These are phyloP conservation scores for Pulveroboletus frians DNA, from an alignment of 768 basidiomycete genomes.

Conservation along the genomic window DNA sequence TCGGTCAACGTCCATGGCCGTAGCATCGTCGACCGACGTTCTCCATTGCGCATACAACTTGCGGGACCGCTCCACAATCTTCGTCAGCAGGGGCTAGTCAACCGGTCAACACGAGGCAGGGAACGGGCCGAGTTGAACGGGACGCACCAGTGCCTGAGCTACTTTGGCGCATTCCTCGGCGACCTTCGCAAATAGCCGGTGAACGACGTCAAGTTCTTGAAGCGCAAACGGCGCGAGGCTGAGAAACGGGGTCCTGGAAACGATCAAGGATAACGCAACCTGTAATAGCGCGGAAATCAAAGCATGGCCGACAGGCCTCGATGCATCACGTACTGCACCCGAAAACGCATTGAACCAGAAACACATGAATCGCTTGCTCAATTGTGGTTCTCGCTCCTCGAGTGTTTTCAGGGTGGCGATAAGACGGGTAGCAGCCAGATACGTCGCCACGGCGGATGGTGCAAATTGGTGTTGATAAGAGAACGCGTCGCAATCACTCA, in stretches of 20 bases:
- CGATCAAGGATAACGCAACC: conserved; percentile 63
- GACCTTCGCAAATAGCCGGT: conserved; percentile 52
- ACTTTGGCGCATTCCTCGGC: conserved; percentile 57
- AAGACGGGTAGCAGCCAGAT: conserved; percentile 52
- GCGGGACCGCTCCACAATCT: conserved; percentile 48
- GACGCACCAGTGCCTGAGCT: conserved; percentile 51
- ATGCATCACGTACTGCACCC: conserved; percentile 48
- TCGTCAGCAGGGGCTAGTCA: conserved; percentile 50
- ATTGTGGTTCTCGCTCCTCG: conserved; percentile 52
- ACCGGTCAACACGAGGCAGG: conserved; percentile 8
- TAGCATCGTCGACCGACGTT: conserved; percentile 15
- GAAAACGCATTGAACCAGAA: conserved; percentile 77
- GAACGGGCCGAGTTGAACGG: background rate
- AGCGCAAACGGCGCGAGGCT: conserved; percentile 56
- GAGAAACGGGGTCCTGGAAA: conserved; percentile 56
- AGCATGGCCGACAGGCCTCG: background rate
- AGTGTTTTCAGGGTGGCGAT: conserved; percentile 53
- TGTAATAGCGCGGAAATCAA: conserved; percentile 18
- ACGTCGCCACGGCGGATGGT: conserved; percentile 68
- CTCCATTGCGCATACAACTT: conserved; percentile 40
- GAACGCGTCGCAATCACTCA: conserved; percentile 49
- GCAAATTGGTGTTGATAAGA: conserved; percentile 58
- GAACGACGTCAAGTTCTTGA: conserved; percentile 54
- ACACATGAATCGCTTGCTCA: conserved; percentile 61
- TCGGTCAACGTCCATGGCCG: conserved; percentile 27